phyloP scores from a whole-genome alignment of 2,329 filamentous ascomycete species.

The Apiospora arundinis region DNA sequence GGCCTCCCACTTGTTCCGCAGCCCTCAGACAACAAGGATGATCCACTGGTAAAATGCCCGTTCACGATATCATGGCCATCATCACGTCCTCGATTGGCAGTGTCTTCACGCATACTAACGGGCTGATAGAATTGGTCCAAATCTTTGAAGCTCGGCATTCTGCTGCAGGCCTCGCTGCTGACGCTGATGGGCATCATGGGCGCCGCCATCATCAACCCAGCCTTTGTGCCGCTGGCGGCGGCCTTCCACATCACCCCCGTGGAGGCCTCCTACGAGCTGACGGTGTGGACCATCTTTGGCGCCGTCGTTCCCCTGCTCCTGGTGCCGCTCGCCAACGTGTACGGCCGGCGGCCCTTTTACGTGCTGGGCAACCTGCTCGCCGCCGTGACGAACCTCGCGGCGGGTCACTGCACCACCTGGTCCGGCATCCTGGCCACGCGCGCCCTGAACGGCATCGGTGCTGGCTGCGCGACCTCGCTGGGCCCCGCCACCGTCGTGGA shows the following conservation, averaged over 20 bases:
- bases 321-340: constrained; percentile 40
- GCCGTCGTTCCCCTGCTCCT: constrained; percentile 39
- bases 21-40: constrained; percentile 17
- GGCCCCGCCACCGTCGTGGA: constrained; percentile 33
- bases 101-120: too few species aligned
- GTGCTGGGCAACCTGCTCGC: constrained; percentile 39
- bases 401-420: constrained; percentile 33
- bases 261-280: constrained; percentile 41
- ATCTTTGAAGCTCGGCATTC: not conserved
- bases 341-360: constrained; percentile 43
- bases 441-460: constrained; percentile 31
- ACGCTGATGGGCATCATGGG: constrained; percentile 39
- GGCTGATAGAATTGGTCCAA: not conserved
- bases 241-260: constrained; percentile 40
- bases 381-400: constrained; percentile 35
- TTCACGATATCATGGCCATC: too few species aligned
- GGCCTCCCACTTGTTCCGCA: constrained; percentile 19
- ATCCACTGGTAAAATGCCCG: not conserved
- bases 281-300: constrained; percentile 42
- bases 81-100: not conserved
- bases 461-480: constrained; percentile 27
- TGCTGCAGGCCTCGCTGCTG: constrained; percentile 40
- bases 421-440: constrained; percentile 31
- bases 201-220: constrained; percentile 40
- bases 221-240: constrained; percentile 38